Percentiles rank a stretch among this genome's conserved stretches.
Evolutionary conservation across 345 rosid species (phyloP).

Genomic region (Linum tenue): DNA sequence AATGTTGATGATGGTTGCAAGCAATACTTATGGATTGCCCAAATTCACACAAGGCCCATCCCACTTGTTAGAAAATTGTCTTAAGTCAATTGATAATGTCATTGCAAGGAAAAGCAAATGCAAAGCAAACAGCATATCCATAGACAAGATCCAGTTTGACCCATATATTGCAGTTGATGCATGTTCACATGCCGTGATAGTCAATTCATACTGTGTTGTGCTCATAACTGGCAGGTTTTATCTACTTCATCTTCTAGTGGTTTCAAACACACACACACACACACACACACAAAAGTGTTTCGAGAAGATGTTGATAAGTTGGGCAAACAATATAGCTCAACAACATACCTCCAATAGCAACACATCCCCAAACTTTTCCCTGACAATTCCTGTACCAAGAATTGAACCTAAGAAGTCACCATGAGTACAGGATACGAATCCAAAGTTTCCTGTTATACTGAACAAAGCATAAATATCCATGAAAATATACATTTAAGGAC

Average conservation of each 20-base stretch:
- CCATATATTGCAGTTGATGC: not conserved
- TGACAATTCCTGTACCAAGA: constrained; percentile 80
- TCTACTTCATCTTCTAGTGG: too few relatives aligned
- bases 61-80: too few relatives aligned
- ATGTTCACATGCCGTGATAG: not conserved
- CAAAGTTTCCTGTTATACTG: constrained; percentile 77
- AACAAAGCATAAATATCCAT: constrained; percentile 13
- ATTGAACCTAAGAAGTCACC: constrained; percentile 92
- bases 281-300: too few relatives aligned
- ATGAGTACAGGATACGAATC: constrained; percentile 71
- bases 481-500: constrained; percentile 3
- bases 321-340: constrained; percentile 9
- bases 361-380: constrained; percentile 87
- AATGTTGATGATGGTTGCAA: too few relatives aligned
- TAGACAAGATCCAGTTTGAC: too few relatives aligned
- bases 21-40: too few relatives aligned
- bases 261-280: too few relatives aligned
- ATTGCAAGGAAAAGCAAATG: too few relatives aligned
- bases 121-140: too few relatives aligned
- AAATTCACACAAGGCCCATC: too few relatives aligned
- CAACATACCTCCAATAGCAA: constrained; percentile 55
- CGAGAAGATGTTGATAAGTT: too few relatives aligned
- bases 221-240: not conserved
- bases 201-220: not conserved
- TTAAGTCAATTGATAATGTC: too few relatives aligned